Conservation (phyloP, 257 asterid genomes). For the Solanum neorickii region DNA sequence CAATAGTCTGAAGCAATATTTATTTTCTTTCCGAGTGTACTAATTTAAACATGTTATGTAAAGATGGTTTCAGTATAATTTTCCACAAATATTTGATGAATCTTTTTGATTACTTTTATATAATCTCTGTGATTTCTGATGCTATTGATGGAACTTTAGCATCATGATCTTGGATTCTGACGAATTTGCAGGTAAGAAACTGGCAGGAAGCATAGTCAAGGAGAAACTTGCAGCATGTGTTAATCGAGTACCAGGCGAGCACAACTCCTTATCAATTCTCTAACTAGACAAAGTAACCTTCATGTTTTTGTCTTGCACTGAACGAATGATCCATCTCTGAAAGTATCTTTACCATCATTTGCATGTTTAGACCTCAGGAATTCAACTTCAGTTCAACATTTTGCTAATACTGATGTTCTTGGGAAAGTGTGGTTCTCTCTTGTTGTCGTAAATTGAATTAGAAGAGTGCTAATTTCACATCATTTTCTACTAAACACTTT, state of each 20-base stretch:
- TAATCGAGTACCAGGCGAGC: conserved; percentile 73
- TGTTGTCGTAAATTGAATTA: not conserved
- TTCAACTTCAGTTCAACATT: not conserved
- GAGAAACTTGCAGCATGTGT: conserved; percentile 95
- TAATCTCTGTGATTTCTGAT: not conserved
- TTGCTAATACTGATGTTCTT: not conserved
- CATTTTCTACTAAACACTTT: not conserved
- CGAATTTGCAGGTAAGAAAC: conserved; percentile 52
- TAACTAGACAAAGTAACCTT: not conserved
- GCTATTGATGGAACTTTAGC: not conserved
- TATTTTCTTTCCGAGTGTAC: not conserved
- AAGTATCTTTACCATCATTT: not conserved
- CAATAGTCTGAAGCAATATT: not conserved
- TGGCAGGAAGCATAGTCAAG: conserved; percentile 85
- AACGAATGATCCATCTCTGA: not conserved
- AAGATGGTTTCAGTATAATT: not conserved
- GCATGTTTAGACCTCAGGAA: not conserved
- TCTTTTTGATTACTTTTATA: not conserved
- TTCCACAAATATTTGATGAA: not conserved
- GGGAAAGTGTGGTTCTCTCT: not conserved
- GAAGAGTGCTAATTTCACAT: not conserved
- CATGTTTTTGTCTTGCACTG: not conserved
- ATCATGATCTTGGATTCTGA: not conserved
- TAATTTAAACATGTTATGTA: not conserved
- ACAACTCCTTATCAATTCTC: not conserved